Evolutionary conservation across 805 yeast species (phyloP).

Genomic region (Hemisphaericaspora nanyangensis): DNA sequence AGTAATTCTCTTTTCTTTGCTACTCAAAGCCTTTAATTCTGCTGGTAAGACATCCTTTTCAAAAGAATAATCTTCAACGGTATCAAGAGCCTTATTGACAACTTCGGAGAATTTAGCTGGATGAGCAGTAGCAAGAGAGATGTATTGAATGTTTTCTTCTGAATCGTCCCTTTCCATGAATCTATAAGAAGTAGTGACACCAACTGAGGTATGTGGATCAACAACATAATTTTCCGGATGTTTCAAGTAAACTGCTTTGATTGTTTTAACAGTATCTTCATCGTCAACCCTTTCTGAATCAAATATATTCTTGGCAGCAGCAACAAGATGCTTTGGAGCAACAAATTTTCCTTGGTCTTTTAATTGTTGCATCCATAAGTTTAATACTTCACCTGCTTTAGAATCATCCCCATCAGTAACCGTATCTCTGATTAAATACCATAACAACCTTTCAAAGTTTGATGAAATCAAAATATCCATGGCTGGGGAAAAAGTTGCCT

Average conservation of each 20-base stretch:
- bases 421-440: conserved; percentile 85
- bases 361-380: conserved; percentile 74
- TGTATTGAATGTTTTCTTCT: conserved; percentile 41
- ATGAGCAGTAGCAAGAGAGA: conserved; percentile 94
- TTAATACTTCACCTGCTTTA: conserved; percentile 72
- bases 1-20: conserved; percentile 70
- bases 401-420: conserved; percentile 46
- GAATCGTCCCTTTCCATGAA: conserved; percentile 41
- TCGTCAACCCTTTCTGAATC: conserved; percentile 79
- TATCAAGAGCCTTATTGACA: conserved; percentile 72
- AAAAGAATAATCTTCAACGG: conserved; percentile 72
- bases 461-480: conserved; percentile 97
- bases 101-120: conserved; percentile 99
- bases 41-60: conserved; percentile 86
- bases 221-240: conserved; percentile 67
- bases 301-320: conserved; percentile 65
- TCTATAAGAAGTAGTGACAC: conserved; percentile 73
- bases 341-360: conserved; percentile 71
- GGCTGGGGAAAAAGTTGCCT: conserved; percentile 93
- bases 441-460: conserved; percentile 91
- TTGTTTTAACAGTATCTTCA: conserved; percentile 73
- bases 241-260: conserved; percentile 62
- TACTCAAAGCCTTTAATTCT: conserved; percentile 70
- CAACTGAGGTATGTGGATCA: conserved; percentile 97
- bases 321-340: conserved; percentile 62